Base-by-base conservation (phyloP, 1,284 basidiomycete species). In the Ganoderma leucocontextum region DNA sequence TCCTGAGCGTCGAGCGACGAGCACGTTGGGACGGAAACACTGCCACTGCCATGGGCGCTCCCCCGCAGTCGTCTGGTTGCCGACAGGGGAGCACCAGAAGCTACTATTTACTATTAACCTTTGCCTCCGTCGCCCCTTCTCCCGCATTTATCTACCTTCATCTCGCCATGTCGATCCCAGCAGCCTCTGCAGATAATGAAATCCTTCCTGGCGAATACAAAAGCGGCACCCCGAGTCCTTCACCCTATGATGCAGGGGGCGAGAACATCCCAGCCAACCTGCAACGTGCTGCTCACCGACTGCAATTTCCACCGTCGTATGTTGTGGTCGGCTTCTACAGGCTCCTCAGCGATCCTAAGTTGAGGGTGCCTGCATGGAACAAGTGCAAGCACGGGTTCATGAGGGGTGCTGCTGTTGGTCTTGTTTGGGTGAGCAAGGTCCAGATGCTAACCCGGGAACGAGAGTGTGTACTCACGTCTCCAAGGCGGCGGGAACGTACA, bases 291-390 rank as follows among this genome's bases (percentile, higher is more conserved):
- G 82, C 82, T 0, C 76, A 85, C 19, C 86, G 93, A 52, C 83
- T 95, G 58, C 81, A 86, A 38, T 91, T 93, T 73, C 87, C 93
- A 0, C 91, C 93, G 0, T 89, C 88, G 2, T 95, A 95, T 75
- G 87, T 89, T 42, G 76, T 92, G 2, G 92, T 95, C 0, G 93
- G 93, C 2, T 85, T 87, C 29, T 94, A 94, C 77, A 80, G 93
- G 55, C 81, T 95, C 0, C 84, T 88, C 74, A 92, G 88, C 0
- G 93, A 95, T 77, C 80, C 84, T 60, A 78, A 79, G 10, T 80
- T 95, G n/a, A 87, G 86, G 69, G 79, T 82, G 22, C 91, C 92
- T 8, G 87, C 90, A 13, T 94, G 92, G 92, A 82, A 90, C 70
- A 94, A 93, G 78, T 93, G 91, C 75, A 84, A 84, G 71, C 89